Evolutionary conservation across 805 yeast genomes (phyloP).

Genomic region (Hanseniaspora lachancei): DNA sequence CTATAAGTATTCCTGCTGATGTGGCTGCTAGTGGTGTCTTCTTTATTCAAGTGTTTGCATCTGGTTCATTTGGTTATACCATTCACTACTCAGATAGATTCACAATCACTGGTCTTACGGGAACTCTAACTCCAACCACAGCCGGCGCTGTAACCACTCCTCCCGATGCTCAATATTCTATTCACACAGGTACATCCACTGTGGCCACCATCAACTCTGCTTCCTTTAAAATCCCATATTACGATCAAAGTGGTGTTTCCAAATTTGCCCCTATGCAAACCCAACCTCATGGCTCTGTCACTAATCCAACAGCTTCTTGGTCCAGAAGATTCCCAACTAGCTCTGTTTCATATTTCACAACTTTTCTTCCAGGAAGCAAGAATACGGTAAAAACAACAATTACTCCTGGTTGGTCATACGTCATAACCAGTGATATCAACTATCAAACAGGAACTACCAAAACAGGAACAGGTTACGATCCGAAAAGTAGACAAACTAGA

Average conservation of each 20-base stretch:
- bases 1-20: slow-evolving; percentile 32
- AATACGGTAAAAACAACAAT: slow-evolving; percentile 38
- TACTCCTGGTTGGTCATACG: slow-evolving; percentile 75
- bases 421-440: slow-evolving; percentile 46
- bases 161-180: slow-evolving; percentile 27
- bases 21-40: slow-evolving; percentile 52
- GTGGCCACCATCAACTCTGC: slow-evolving; percentile 16
- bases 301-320: slow-evolving; percentile 42
- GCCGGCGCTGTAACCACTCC: slow-evolving; percentile 30
- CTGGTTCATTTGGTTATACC: slow-evolving; percentile 33
- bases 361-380: slow-evolving; percentile 21
- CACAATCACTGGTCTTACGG: slow-evolving; percentile 58
- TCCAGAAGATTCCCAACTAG: slow-evolving; percentile 53
- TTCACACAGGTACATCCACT: slow-evolving; percentile 14
- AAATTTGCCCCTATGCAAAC: slow-evolving; percentile 85
- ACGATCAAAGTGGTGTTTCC: slow-evolving; percentile 58
- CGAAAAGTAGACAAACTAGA: slow-evolving; percentile 34
- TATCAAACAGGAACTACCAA: slow-evolving; percentile 55
- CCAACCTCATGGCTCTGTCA: slow-evolving; percentile 64
- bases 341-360: slow-evolving; percentile 41
- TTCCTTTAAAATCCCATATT: slow-evolving; percentile 58
- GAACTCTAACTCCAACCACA: slow-evolving; percentile 34
- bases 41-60: slow-evolving; percentile 55
- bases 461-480: slow-evolving; percentile 43
- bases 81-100: slow-evolving; percentile 60